Conservation (phyloP, 169 alveolate species). For the Cryptosporidium tyzzeri region DNA sequence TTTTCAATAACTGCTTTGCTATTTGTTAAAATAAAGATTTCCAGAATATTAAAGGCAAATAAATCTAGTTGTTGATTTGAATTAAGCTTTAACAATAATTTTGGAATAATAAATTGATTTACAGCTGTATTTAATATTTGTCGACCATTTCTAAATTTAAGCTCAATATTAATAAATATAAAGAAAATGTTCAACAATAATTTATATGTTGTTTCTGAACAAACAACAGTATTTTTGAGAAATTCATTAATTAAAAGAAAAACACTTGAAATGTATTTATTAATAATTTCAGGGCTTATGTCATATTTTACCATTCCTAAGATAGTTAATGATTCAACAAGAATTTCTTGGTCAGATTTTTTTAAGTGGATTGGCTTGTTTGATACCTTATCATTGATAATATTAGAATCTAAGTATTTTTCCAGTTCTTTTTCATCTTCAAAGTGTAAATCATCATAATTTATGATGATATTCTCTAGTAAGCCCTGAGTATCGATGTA, state of each 20-base stretch:
- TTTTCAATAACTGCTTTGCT: constrained; percentile 21
- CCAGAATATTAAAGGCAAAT: constrained; percentile 33
- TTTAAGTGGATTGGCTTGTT: constrained; percentile 47
- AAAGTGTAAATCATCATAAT: constrained; percentile 20
- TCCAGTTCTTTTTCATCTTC: constrained; percentile 20
- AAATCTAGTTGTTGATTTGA: constrained; percentile 28
- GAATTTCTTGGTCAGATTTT: constrained; percentile 21
- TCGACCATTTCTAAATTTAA: constrained; percentile 10
- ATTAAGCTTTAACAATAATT: constrained; percentile 16
- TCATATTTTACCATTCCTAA: constrained; percentile 37
- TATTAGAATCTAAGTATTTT: not conserved
- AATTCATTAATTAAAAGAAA: constrained; percentile 39
- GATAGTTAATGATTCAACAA: not conserved
- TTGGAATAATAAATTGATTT: constrained; percentile 27
- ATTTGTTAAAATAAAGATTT: constrained; percentile 28
- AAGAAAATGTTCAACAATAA: not conserved
- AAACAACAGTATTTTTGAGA: constrained; percentile 30
- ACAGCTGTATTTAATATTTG: constrained; percentile 13
- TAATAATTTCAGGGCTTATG: constrained; percentile 22
- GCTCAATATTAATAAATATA: constrained; percentile 16
- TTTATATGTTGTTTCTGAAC: constrained; percentile 8
- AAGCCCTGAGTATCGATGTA: constrained; percentile 61
- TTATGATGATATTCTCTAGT: constrained; percentile 12
- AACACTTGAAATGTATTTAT: constrained; percentile 39
- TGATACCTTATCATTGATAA: not conserved